Percentiles rank a stretch among this genome's conserved stretches.
Conservation (phyloP, 1,139 yeast genomes). For the Hansenula anomala region DNA sequence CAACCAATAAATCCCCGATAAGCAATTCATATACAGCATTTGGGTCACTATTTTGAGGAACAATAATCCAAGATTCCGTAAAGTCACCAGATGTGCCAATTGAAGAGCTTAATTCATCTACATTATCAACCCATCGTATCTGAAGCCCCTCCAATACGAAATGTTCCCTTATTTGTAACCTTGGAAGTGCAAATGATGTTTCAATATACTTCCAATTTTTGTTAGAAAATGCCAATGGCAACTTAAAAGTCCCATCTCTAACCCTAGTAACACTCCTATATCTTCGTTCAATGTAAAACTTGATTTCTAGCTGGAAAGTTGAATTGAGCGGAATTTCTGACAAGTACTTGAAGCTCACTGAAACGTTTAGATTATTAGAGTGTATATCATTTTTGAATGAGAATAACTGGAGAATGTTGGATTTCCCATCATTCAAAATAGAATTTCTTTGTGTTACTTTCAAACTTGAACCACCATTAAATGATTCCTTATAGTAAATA, state of each 20-base stretch:
- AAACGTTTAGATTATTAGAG: conserved; percentile 21
- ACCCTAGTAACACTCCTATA: conserved; percentile 18
- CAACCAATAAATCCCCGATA: conserved; percentile 25
- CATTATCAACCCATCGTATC: conserved; percentile 21
- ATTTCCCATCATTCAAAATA: conserved; percentile 10
- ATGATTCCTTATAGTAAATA: conserved; percentile 22
- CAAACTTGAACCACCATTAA: conserved; percentile 28
- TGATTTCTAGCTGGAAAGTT: conserved; percentile 22
- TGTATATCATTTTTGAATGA: conserved; percentile 23
- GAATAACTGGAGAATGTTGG: conserved; percentile 17
- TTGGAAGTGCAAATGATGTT: conserved; percentile 18
- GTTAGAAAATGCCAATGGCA: conserved; percentile 9
- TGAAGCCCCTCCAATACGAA: conserved; percentile 23
- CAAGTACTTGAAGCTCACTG: conserved; percentile 22
- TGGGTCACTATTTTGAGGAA: conserved; percentile 12
- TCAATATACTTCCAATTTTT: conserved; percentile 19
- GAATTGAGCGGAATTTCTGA: conserved; percentile 5
- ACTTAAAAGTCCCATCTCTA: conserved; percentile 15
- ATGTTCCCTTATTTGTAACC: conserved; percentile 22
- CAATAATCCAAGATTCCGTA: conserved; percentile 24
- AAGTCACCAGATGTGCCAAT: conserved; percentile 17
- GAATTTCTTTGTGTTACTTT: conserved; percentile 16
- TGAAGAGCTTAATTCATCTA: conserved; percentile 8
- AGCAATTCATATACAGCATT: conserved; percentile 11
- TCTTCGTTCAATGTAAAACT: conserved; percentile 27